Conservation (phyloP, 139 green algal species). For the Chlamydomonas eustigma region DNA sequence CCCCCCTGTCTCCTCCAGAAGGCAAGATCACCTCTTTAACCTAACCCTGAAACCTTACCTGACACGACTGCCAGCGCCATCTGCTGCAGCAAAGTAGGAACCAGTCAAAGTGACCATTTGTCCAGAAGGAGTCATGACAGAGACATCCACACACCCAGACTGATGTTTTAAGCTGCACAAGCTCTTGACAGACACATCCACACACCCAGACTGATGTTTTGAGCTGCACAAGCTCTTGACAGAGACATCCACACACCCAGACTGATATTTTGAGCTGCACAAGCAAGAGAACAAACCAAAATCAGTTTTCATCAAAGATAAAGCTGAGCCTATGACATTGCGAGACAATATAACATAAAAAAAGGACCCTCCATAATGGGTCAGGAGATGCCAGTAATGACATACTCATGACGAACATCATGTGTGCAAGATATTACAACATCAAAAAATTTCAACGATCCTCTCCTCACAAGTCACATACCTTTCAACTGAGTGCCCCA, state of each 20-base stretch:
- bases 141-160: neutral
- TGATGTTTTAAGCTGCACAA: conserved; percentile 12
- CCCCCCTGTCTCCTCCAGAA: no score
- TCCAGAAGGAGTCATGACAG: neutral
- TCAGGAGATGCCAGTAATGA: no score
- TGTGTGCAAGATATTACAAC: no score
- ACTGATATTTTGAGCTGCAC: conserved; percentile 6
- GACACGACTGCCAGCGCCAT: conserved; percentile 61
- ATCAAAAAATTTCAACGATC: no score
- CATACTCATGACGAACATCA: no score
- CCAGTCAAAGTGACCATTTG: conserved; percentile 7
- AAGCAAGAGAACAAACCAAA: no score
- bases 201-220: neutral
- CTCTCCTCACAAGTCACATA: no score
- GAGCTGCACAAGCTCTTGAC: conserved; percentile 4
- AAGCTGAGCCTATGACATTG: no score
- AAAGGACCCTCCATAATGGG: no score
- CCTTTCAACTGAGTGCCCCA: neutral
- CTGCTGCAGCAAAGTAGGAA: conserved; percentile 64
- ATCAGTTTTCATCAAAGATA: no score
- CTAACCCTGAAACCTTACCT: conserved; percentile 9
- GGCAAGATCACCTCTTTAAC: neutral
- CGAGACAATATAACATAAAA: no score
- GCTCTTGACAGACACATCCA: neutral
- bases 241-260: neutral